Conservation (phyloP, 2,329 filamentous ascomycete genomes). For the Fusarium sp. region DNA sequence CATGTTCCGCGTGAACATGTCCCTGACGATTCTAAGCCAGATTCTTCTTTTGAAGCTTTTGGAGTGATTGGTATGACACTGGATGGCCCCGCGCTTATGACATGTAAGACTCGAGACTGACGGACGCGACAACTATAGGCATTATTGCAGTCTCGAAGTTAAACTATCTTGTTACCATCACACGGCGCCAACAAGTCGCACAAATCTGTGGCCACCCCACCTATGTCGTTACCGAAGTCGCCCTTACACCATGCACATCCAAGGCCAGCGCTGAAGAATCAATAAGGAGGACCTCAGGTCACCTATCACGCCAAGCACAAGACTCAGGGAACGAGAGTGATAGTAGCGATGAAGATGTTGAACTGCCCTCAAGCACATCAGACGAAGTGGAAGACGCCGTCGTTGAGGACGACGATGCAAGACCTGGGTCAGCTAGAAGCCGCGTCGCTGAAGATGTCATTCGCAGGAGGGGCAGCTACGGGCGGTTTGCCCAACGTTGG, state of each 20-base stretch:
- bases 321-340: conserved; percentile 56
- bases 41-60: conserved; percentile 67
- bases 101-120: conserved; percentile 15
- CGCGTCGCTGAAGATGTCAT: conserved; percentile 92
- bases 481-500: conserved; percentile 90
- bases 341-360: conserved; percentile 59
- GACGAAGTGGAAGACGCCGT: conserved; percentile 58
- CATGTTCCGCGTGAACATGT: conserved; percentile 56
- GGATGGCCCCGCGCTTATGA: conserved; percentile 18
- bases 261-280: conserved; percentile 77
- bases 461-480: conserved; percentile 82
- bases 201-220: conserved; percentile 83
- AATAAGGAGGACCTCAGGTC: conserved; percentile 67
- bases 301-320: conserved; percentile 52
- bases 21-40: conserved; percentile 55
- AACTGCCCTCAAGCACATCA: conserved; percentile 46
- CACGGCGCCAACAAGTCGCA: conserved; percentile 86
- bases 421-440: conserved; percentile 53
- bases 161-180: conserved; percentile 88
- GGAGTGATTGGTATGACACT: conserved; percentile 63
- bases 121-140: conserved; percentile 61
- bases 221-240: conserved; percentile 88
- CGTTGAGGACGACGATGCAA: conserved; percentile 47
- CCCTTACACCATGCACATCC: conserved; percentile 87
- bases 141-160: conserved; percentile 83